Evolutionary conservation across 2,329 filamentous ascomycete species (phyloP), one percentile per base, ranked within the genome.

Genomic region (Acrodontium crateriforme): DNA sequence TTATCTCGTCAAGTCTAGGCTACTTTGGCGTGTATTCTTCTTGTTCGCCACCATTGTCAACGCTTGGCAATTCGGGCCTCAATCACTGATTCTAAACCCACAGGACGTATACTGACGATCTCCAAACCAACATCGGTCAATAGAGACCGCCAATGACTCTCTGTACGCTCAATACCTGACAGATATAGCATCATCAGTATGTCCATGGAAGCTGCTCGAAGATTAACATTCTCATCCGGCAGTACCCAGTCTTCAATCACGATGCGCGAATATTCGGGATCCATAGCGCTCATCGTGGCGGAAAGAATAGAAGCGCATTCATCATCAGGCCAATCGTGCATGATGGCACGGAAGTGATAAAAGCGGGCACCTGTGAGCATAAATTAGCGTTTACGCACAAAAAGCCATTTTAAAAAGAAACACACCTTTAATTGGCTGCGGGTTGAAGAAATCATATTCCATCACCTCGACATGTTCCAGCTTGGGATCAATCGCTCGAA

Each of bases 301-400:
- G 18, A 16, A 8, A 42, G 27, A 8, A 42, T 33, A 8, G 23
- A 17, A 10, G 26, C 16, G 27, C 27, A 29, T 11, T 35, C 26
- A 12, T 19, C 29, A 24, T 41, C 39, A 10, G 18, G 19, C 38
- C 36, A 42, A 22, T 42, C 29, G 23, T 42, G 39, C 16, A 33
- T 21, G 20, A 41, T 29, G 25, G 13, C 16, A 9, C 36, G 32
- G 12, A 42, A 26, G 22, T 37, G 29, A 21, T 42, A 42, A 6
- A 49, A 30, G 18, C 49, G 42, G 6, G 30, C 29, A 16, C 31
- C n/a, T n/a, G n/a, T n/a, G n/a, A n/a, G n/a, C n/a, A n/a, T n/a
- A n/a, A n/a, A n/a, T n/a, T n/a, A n/a, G n/a, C n/a, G n/a, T n/a
- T n/a, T n/a, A n/a, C n/a, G n/a, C n/a, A n/a, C n/a, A n/a, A n/a